Evolutionary conservation across 1,284 basidiomycete species (phyloP).

Genomic region (Schizophyllum commune): DNA sequence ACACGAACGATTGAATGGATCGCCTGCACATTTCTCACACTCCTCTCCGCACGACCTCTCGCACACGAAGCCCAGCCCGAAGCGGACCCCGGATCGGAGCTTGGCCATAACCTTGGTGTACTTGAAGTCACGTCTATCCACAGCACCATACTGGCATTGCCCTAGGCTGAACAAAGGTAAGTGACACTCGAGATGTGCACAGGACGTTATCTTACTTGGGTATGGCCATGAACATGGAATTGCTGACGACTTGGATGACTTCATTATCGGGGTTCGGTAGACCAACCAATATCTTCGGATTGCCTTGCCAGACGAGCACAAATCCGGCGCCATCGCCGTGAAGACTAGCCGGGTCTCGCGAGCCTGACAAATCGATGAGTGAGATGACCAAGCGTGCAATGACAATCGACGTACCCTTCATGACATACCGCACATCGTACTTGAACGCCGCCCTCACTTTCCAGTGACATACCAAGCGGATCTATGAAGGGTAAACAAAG

Average conservation of each 20-base stretch:
- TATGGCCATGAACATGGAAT: constrained; percentile 75
- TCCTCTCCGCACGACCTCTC: constrained; percentile 82
- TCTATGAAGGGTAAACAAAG: constrained; percentile 31
- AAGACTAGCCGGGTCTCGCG: constrained; percentile 76
- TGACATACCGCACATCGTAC: constrained; percentile 70
- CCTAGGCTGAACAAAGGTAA: background rate
- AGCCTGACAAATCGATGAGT: constrained; percentile 44
- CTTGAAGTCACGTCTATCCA: constrained; percentile 19
- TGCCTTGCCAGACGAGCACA: constrained; percentile 79
- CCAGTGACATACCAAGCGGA: constrained; percentile 85
- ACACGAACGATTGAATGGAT: constrained; percentile 72
- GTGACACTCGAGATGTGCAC: constrained; percentile 1
- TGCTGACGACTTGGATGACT: constrained; percentile 78
- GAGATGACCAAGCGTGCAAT: background rate
- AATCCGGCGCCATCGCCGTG: constrained; percentile 83
- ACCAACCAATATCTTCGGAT: constrained; percentile 68
- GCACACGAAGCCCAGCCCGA: constrained; percentile 80
- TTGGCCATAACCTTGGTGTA: constrained; percentile 63
- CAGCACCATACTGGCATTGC: background rate
- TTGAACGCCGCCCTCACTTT: constrained; percentile 65
- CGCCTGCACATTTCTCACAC: constrained; percentile 59
- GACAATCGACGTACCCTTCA: constrained; percentile 60
- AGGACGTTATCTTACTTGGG: constrained; percentile 61
- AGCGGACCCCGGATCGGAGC: constrained; percentile 83
- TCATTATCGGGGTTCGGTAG: constrained; percentile 73